Evolutionary conservation across 2,329 filamentous ascomycete species (phyloP).

Genomic region (Calonectria leucothoes): DNA sequence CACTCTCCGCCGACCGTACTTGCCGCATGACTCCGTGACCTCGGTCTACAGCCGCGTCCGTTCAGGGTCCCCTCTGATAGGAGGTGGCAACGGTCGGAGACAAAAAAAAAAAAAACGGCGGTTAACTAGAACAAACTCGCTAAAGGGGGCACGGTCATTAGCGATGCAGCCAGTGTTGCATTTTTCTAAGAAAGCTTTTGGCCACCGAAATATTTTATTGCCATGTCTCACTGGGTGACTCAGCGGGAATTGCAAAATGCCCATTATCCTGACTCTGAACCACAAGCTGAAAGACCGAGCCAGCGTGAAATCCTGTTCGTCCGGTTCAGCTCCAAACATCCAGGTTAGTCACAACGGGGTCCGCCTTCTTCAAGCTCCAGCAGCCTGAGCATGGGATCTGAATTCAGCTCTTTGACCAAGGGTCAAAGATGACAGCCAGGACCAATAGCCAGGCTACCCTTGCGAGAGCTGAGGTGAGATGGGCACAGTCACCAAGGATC

Average conservation of each 20-base stretch:
- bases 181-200: background rate
- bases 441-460: background rate
- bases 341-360: background rate
- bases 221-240: background rate
- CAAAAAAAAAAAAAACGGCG: background rate
- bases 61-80: slow-evolving; percentile 1
- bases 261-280: background rate
- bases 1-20: slow-evolving; percentile 9
- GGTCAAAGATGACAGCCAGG: background rate
- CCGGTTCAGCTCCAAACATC: background rate
- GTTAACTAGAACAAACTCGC: background rate
- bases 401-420: background rate
- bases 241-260: background rate
- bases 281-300: background rate
- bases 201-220: background rate
- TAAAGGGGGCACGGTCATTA: background rate
- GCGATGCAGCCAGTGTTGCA: background rate
- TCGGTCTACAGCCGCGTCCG: slow-evolving; percentile 1
- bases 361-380: background rate
- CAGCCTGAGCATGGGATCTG: background rate
- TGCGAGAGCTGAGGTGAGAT: background rate
- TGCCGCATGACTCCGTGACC: slow-evolving; percentile 14
- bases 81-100: slow-evolving; percentile 3
- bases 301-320: background rate
- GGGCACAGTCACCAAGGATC: background rate